phyloP scores from a whole-genome alignment of 192 early-diverging fungal genomes.

The Borealophlyctis nickersoniae region DNA sequence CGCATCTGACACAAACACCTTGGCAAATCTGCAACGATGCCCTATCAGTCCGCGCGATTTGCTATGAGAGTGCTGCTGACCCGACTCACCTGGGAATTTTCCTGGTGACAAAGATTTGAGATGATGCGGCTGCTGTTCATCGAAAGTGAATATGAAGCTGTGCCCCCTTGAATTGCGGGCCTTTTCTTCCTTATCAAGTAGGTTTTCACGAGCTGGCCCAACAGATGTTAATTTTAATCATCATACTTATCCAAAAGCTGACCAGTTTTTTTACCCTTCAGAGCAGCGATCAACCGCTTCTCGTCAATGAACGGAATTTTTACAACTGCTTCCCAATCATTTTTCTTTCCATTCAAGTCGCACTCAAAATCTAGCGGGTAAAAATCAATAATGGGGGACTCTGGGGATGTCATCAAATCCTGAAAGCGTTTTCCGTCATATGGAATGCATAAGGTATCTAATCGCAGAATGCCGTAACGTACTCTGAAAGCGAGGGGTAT shows the following conservation, averaged over 20 bases:
- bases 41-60: constrained; percentile 36
- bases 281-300: constrained; percentile 68
- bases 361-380: constrained; percentile 88
- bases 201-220: constrained; percentile 50
- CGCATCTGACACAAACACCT: constrained; percentile 51
- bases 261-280: constrained; percentile 41
- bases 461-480: not conserved
- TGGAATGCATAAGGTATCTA: not conserved
- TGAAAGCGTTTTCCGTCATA: constrained; percentile 61
- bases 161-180: constrained; percentile 70
- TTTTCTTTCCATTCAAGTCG: constrained; percentile 95
- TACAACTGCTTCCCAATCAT: constrained; percentile 86
- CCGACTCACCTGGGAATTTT: constrained; percentile 37
- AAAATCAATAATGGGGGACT: constrained; percentile 91
- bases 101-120: constrained; percentile 35
- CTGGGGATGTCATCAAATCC: constrained; percentile 74
- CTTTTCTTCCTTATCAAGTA: constrained; percentile 69
- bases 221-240: not conserved
- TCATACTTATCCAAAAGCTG: not conserved
- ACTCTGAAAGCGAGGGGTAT: constrained; percentile 43
- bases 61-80: too few relatives aligned
- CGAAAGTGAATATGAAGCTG: constrained; percentile 64
- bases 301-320: constrained; percentile 95
- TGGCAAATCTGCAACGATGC: constrained; percentile 42
- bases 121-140: constrained; percentile 22